phyloP scores from a whole-genome alignment of 129 eudicot genomes.

The Ambrosia artemisiifolia region DNA sequence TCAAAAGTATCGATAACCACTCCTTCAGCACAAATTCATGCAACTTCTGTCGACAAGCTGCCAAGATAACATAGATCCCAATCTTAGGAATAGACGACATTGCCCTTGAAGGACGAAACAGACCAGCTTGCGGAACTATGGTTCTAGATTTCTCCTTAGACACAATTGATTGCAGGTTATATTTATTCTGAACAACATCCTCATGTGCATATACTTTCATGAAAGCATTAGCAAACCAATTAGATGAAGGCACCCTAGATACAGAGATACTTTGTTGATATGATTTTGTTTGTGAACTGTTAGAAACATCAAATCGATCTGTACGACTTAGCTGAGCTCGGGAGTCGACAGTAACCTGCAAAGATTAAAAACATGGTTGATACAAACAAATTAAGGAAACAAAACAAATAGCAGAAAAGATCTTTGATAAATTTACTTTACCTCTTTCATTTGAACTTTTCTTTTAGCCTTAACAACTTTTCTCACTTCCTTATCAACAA shows the following conservation, averaged over 20 bases:
- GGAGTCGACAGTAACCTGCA: constrained; percentile 42
- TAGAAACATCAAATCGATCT: constrained; percentile 23
- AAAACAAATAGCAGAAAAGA: neutral
- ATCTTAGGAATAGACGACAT: constrained; percentile 34
- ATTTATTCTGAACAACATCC: constrained; percentile 24
- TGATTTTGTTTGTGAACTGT: constrained; percentile 14
- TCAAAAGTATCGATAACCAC: constrained; percentile 44
- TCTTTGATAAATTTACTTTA: constrained; percentile 15
- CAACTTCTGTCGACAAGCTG: constrained; percentile 65
- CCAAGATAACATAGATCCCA: constrained; percentile 42
- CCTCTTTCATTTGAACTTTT: constrained; percentile 44
- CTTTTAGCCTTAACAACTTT: constrained; percentile 28
- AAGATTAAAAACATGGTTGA: constrained; percentile 5
- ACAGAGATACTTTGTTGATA: constrained; percentile 19
- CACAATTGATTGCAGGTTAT: constrained; percentile 44
- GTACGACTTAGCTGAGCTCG: constrained; percentile 17
- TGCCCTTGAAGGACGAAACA: constrained; percentile 31
- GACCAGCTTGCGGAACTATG: constrained; percentile 26
- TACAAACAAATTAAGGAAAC: neutral
- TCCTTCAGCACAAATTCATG: constrained; percentile 65
- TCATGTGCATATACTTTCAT: constrained; percentile 44
- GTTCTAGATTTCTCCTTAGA: constrained; percentile 28
- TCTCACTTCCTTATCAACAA: constrained; percentile 64
- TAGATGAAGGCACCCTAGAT: constrained; percentile 28
- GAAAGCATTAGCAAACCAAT: constrained; percentile 52